These are phyloP conservation scores for Neoboletus subvelutipes DNA, from an alignment of 768 basidiomycete genomes.

Conservation along the genomic window DNA sequence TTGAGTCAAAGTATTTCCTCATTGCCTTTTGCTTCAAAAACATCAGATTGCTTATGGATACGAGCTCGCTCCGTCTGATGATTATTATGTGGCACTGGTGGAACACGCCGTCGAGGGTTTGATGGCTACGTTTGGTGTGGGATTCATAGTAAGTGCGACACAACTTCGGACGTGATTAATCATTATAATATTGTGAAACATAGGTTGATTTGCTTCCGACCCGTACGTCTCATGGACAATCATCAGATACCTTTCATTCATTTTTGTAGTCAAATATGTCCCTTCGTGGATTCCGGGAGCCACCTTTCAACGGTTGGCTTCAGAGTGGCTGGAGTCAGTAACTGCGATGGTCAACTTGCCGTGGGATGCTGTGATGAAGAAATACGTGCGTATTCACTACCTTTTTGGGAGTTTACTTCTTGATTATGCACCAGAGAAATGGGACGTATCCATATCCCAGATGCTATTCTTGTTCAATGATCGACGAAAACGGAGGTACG, in stretches of 20 bases:
- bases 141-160: neutral
- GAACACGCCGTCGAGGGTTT: conserved; percentile 6
- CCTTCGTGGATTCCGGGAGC: conserved; percentile 6
- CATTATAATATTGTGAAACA: neutral
- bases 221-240: neutral
- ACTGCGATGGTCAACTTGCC: conserved; percentile 4
- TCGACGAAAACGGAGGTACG: conserved; percentile 3
- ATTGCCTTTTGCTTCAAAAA: neutral
- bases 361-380: conserved; percentile 3
- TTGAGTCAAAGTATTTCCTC: neutral
- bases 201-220: conserved; percentile 2
- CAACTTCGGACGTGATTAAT: neutral
- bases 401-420: neutral
- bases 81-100: conserved; percentile 2
- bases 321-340: conserved; percentile 3
- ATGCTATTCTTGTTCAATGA: conserved; percentile 7
- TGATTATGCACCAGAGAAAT: neutral
- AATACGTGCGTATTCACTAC: neutral
- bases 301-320: conserved; percentile 2
- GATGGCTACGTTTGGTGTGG: conserved; percentile 5
- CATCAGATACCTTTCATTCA: neutral
- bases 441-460: neutral
- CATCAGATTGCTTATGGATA: conserved; percentile 2
- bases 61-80: conserved; percentile 2
- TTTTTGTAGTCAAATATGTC: conserved; percentile 1